These are phyloP conservation scores for Pyricularia sp. DNA, from an alignment of 2,329 filamentous ascomycete species.

Conservation along the genomic window DNA sequence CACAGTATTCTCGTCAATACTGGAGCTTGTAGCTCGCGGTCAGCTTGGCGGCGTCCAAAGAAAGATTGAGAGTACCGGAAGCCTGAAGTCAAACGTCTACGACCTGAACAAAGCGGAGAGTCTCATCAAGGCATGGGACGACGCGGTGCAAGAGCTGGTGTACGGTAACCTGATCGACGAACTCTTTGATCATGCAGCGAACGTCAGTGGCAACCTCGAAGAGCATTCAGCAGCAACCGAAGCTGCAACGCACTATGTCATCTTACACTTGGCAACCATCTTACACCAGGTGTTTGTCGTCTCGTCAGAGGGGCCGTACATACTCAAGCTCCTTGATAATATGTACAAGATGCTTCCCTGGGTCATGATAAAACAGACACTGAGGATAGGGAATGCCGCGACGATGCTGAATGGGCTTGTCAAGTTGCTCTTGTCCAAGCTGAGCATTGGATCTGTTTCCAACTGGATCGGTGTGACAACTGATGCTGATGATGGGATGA, in stretches of 20 bases:
- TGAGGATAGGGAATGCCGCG: slow-evolving; percentile 69
- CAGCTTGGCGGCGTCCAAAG: slow-evolving; percentile 47
- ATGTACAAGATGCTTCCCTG: slow-evolving; percentile 66
- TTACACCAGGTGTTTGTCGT: slow-evolving; percentile 65
- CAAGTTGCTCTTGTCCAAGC: slow-evolving; percentile 64
- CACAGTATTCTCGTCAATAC: slow-evolving; percentile 58
- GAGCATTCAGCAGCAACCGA: slow-evolving; percentile 52
- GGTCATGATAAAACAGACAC: slow-evolving; percentile 59
- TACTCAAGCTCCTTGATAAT: slow-evolving; percentile 62
- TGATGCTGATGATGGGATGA: slow-evolving; percentile 69
- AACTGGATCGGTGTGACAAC: slow-evolving; percentile 71
- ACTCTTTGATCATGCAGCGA: slow-evolving; percentile 50
- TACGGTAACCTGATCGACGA: slow-evolving; percentile 60
- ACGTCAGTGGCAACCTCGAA: slow-evolving; percentile 50
- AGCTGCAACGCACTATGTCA: slow-evolving; percentile 54
- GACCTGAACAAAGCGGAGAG: slow-evolving; percentile 50
- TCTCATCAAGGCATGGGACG: slow-evolving; percentile 55
- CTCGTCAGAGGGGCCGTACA: slow-evolving; percentile 65
- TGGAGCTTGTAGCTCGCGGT: slow-evolving; percentile 61
- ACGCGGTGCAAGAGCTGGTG: slow-evolving; percentile 55
- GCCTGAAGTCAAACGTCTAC: slow-evolving; percentile 29
- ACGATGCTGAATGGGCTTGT: slow-evolving; percentile 74
- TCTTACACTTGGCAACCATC: slow-evolving; percentile 65
- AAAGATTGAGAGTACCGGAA: slow-evolving; percentile 7
- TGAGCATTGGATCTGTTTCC: slow-evolving; percentile 63